Conservation (phyloP, 2,329 filamentous ascomycete species). For the Paecilomyces variotii region DNA sequence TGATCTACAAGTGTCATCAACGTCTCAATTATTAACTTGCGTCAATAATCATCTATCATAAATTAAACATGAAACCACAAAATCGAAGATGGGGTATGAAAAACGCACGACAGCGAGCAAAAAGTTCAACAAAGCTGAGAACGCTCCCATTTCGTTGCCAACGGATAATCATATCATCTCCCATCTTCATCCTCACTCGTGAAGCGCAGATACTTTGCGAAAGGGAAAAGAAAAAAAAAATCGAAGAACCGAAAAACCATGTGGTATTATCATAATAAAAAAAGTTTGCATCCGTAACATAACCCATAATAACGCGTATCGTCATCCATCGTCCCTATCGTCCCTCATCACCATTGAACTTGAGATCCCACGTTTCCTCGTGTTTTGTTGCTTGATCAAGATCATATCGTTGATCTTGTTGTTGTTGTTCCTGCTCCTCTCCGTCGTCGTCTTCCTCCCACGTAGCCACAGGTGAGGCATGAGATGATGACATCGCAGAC, state of each 20-base stretch:
- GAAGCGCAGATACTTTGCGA: not conserved
- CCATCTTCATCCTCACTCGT: not conserved
- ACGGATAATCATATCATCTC: too few species aligned
- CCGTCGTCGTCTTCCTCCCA: conserved; percentile 4
- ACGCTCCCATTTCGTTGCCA: too few species aligned
- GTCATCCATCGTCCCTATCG: not conserved
- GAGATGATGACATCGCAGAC: conserved; percentile 60
- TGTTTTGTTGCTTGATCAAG: not conserved
- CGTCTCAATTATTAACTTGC: not conserved
- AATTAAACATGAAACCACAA: not conserved
- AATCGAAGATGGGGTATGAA: not conserved
- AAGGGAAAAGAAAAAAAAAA: not conserved
- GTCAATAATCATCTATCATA: not conserved
- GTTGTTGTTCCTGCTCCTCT: not conserved
- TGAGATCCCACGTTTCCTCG: not conserved
- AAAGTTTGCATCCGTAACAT: not conserved
- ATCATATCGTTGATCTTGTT: not conserved
- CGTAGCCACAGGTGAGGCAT: conserved; percentile 48
- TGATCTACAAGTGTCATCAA: not conserved
- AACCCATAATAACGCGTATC: not conserved
- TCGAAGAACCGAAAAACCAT: not conserved
- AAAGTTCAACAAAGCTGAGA: too few species aligned
- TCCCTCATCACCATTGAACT: not conserved
- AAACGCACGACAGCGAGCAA: not conserved
- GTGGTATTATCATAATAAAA: not conserved